phyloP scores from a whole-genome alignment of 345 rosid genomes.

The Aurinia saxatilis region DNA sequence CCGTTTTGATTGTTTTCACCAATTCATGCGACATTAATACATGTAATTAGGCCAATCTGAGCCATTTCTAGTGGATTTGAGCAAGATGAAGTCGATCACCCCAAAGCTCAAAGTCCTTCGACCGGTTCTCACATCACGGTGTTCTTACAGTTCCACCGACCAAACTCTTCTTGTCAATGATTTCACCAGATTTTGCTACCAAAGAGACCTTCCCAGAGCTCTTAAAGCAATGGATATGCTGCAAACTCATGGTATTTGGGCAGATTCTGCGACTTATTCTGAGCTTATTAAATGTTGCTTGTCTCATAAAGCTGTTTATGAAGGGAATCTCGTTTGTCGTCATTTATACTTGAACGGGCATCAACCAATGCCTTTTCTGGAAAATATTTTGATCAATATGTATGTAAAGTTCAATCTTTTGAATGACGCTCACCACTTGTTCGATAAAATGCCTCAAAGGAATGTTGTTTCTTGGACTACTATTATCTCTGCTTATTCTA shows the following conservation, averaged over 20 bases:
- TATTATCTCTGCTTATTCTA: slow-evolving; percentile 52
- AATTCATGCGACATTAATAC: too few species aligned
- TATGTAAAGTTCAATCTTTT: slow-evolving; percentile 48
- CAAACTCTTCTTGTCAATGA: slow-evolving; percentile 30
- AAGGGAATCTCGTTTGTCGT: slow-evolving; percentile 40
- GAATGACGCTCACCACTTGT: slow-evolving; percentile 32
- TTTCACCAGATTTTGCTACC: slow-evolving; percentile 47
- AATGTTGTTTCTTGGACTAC: slow-evolving; percentile 68
- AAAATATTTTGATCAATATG: slow-evolving; percentile 42
- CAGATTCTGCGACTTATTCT: slow-evolving; percentile 45
- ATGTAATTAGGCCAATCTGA: background rate
- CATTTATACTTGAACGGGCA: slow-evolving; percentile 43
- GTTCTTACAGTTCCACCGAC: slow-evolving; percentile 7
- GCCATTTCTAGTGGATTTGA: background rate
- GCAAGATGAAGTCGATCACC: slow-evolving; percentile 11
- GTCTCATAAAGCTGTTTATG: slow-evolving; percentile 38
- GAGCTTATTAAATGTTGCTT: slow-evolving; percentile 55
- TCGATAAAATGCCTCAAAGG: slow-evolving; percentile 32
- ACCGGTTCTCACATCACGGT: background rate
- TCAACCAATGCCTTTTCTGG: slow-evolving; percentile 40
- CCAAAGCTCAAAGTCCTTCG: slow-evolving; percentile 10
- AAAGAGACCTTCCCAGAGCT: slow-evolving; percentile 51
- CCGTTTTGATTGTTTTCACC: background rate
- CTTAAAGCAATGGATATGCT: slow-evolving; percentile 42
- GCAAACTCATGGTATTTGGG: slow-evolving; percentile 41